Percentiles rank a stretch among this genome's conserved stretches.
These are phyloP conservation scores for Yamadazyma sp. DNA, from an alignment of 805 yeast genomes.

Conservation along the genomic window DNA sequence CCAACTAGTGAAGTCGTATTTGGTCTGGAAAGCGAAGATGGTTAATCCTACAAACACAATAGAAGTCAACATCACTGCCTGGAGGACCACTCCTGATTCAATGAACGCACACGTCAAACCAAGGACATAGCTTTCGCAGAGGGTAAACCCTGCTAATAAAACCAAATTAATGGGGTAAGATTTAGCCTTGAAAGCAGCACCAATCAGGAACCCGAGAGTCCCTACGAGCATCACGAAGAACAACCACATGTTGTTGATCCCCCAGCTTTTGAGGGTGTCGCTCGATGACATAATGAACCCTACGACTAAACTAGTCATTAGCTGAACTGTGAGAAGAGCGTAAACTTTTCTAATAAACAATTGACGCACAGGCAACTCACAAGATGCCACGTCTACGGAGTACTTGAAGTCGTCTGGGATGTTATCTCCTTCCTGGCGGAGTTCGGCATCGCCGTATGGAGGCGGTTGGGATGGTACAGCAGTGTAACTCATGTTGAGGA, in stretches of 20 bases:
- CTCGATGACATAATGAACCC: slow-evolving; percentile 52
- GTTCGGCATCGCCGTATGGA: slow-evolving; percentile 18
- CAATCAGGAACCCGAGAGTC: slow-evolving; percentile 63
- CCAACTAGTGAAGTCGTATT: slow-evolving; percentile 72
- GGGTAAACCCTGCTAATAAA: slow-evolving; percentile 64
- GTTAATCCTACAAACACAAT: slow-evolving; percentile 77
- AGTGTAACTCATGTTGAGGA: slow-evolving; percentile 14
- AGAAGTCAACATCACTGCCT: slow-evolving; percentile 68
- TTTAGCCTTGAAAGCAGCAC: slow-evolving; percentile 60
- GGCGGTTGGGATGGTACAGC: slow-evolving; percentile 14
- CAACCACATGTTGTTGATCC: slow-evolving; percentile 57
- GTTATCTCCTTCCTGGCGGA: slow-evolving; percentile 31
- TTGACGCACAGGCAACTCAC: slow-evolving; percentile 73
- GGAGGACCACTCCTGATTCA: slow-evolving; percentile 62
- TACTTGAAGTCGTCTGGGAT: slow-evolving; percentile 81
- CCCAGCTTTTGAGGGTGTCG: slow-evolving; percentile 51
- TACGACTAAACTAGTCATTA: slow-evolving; percentile 58
- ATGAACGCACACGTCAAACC: slow-evolving; percentile 65
- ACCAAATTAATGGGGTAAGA: slow-evolving; percentile 67
- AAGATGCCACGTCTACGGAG: slow-evolving; percentile 71
- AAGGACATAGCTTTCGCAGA: slow-evolving; percentile 70
- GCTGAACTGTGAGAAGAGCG: slow-evolving; percentile 63
- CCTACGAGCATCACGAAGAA: slow-evolving; percentile 57
- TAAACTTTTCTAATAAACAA: slow-evolving; percentile 79
- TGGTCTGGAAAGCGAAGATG: slow-evolving; percentile 71